A percentile compares a stretch with the other conserved stretches of the same genome.
Evolutionary conservation across 192 early-diverging fungal genomes (phyloP).

Genomic region (Jimgerdemannia lactiflua): DNA sequence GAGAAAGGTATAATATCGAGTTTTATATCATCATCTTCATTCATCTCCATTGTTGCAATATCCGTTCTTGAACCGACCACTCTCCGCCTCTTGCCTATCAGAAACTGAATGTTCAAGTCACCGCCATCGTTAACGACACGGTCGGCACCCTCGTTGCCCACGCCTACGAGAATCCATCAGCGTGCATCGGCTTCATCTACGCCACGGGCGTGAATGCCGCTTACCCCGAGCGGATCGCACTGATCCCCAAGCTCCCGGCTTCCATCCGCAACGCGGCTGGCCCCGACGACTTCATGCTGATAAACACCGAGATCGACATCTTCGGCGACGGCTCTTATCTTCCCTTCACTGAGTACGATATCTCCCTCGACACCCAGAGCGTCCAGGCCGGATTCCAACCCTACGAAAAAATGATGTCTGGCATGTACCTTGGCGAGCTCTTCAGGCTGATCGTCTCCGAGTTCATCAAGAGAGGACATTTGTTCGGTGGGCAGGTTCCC

Average conservation of each 20-base stretch:
- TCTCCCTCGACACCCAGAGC: conserved; percentile 74
- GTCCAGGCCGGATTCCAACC: conserved; percentile 80
- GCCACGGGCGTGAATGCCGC: conserved; percentile 98
- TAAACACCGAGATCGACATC: conserved; percentile 97
- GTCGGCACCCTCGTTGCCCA: conserved; percentile 91
- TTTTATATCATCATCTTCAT: conserved; percentile 2
- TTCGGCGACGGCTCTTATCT: conserved; percentile 72
- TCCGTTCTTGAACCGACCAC: not conserved
- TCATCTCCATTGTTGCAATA: not conserved
- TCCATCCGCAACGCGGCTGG: conserved; percentile 30
- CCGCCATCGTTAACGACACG: conserved; percentile 95
- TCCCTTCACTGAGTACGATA: conserved; percentile 86
- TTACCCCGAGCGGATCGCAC: conserved; percentile 78
- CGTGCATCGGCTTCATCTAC: conserved; percentile 84
- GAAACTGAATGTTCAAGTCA: conserved; percentile 70
- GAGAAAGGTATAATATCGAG: conserved; percentile 41
- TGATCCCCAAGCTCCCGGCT: conserved; percentile 74
- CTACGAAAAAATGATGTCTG: conserved; percentile 97
- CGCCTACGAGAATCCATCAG: conserved; percentile 78
- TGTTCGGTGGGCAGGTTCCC: conserved; percentile 68
- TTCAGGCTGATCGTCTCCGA: conserved; percentile 78
- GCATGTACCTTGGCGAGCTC: conserved; percentile 93
- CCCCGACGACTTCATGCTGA: conserved; percentile 75
- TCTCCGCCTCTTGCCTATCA: conserved; percentile 6
- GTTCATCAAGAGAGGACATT: conserved; percentile 72